Conservation (phyloP, 176 grass and related monocot genomes). For the sorghum (Sorghum bicolor) region Sorghum_bicolor_NCBIv3 NC_012874.2:15232001-15232500, state of each 20-base stretch:
- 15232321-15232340: not conserved
- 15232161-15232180: slow-evolving; percentile 19
- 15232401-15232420: slow-evolving; percentile 34
- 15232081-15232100: slow-evolving; percentile 31
- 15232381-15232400: not conserved
- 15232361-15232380: not conserved
- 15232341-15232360: not conserved
- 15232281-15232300: not conserved
- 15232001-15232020: slow-evolving; percentile 25
- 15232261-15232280: not conserved
- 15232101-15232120: not conserved
- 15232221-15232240: not conserved
- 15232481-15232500: slow-evolving; percentile 31
- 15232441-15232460: slow-evolving; percentile 32
- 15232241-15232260: not conserved
- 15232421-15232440: slow-evolving; percentile 23
- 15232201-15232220: not conserved
- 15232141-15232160: slow-evolving; percentile 37
- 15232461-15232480: slow-evolving; percentile 16
- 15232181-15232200: not conserved
- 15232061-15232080: slow-evolving; percentile 29
- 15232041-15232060: slow-evolving; percentile 34
- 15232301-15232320: not conserved
- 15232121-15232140: slow-evolving; percentile 14
- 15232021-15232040: slow-evolving; percentile 39